Evolutionary conservation across 2,329 filamentous ascomycete genomes (phyloP).

Genomic region (Boeremia lycopersici): DNA sequence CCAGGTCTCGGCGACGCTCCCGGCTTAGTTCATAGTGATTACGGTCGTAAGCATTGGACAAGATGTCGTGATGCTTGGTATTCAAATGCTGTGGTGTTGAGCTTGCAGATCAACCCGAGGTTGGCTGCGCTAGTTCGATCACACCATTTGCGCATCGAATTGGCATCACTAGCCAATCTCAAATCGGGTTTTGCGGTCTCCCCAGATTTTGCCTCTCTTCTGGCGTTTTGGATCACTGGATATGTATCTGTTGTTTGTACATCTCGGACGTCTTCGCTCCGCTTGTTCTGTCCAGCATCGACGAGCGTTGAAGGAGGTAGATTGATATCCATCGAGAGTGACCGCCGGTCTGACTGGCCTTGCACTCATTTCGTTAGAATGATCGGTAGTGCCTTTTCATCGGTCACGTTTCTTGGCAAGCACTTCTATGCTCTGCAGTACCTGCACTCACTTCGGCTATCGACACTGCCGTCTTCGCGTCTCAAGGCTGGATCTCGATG

Average conservation of each 20-base stretch:
- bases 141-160: constrained; percentile 22
- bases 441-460: background rate
- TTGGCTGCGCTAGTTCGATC: constrained; percentile 10
- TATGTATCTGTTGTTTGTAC: background rate
- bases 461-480: background rate
- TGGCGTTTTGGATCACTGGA: background rate
- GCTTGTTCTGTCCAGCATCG: background rate
- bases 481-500: background rate
- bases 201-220: background rate
- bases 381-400: background rate
- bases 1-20: background rate
- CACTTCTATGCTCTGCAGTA: background rate
- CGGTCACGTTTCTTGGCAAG: background rate
- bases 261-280: background rate
- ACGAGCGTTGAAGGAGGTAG: too few relatives aligned
- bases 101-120: constrained; percentile 26
- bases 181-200: background rate
- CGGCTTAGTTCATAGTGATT: background rate
- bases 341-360: background rate
- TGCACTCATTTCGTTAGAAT: background rate
- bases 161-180: background rate
- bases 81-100: constrained; percentile 22
- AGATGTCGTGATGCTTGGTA: constrained; percentile 37
- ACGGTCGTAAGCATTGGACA: constrained; percentile 31
- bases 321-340: background rate